Percentiles rank a stretch among this genome's conserved stretches.
These are phyloP conservation scores for Linum tenue DNA, from an alignment of 345 rosid species.

Conservation along the genomic window DNA sequence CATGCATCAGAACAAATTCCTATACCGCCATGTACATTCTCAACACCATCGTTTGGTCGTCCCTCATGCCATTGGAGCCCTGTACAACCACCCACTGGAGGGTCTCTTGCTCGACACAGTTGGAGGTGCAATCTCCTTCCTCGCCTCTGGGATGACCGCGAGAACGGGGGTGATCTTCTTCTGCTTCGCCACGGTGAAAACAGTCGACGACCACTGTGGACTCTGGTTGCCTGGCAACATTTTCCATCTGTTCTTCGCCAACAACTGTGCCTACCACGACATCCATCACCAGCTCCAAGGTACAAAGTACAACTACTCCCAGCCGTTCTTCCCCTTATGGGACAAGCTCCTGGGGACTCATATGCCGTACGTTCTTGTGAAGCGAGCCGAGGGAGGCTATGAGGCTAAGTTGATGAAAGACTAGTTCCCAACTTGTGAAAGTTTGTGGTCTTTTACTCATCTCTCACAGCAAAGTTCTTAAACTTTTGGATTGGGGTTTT, in stretches of 20 bases:
- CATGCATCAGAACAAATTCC: constrained; percentile 65
- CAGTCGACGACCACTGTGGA: constrained; percentile 69
- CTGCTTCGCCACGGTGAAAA: constrained; percentile 54
- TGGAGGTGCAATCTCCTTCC: constrained; percentile 63
- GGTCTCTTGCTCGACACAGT: constrained; percentile 64
- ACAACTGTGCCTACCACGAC: constrained; percentile 65
- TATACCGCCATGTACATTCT: constrained; percentile 59
- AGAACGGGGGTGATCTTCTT: constrained; percentile 55
- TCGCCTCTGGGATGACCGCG: constrained; percentile 67
- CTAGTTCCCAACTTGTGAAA: too few species aligned
- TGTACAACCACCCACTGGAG: constrained; percentile 63
- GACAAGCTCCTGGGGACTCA: constrained; percentile 63
- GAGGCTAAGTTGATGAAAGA: constrained; percentile 45
- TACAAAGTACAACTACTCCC: constrained; percentile 63
- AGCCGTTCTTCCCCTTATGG: constrained; percentile 75
- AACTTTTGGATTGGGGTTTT: too few species aligned
- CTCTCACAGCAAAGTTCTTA: too few species aligned
- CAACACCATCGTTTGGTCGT: constrained; percentile 68
- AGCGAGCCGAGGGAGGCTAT: constrained; percentile 57
- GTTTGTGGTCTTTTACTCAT: too few species aligned
- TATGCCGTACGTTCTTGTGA: constrained; percentile 45
- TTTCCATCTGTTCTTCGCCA: constrained; percentile 48
- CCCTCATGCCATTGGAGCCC: constrained; percentile 65
- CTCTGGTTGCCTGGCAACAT: constrained; percentile 64
- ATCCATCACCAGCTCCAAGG: constrained; percentile 69